These are phyloP conservation scores for Vickermania spadyakhi DNA, from an alignment of 208 protist genomes.

Conservation along the genomic window DNA sequence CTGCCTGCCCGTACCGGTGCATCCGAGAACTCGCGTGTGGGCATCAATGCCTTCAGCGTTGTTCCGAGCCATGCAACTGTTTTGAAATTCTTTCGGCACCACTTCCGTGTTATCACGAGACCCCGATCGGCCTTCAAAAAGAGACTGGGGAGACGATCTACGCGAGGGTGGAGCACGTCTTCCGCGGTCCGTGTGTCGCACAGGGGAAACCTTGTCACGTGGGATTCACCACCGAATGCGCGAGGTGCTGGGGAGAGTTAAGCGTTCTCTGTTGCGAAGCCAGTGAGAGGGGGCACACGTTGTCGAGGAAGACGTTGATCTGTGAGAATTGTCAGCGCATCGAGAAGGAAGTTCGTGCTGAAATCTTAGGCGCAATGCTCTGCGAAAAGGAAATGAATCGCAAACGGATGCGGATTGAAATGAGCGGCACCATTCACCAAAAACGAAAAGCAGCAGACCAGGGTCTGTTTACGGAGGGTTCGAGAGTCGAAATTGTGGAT, in stretches of 20 bases:
- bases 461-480: constrained; percentile 65
- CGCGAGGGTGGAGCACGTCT: constrained; percentile 59
- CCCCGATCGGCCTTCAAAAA: constrained; percentile 56
- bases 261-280: constrained; percentile 63
- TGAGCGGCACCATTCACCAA: constrained; percentile 59
- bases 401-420: constrained; percentile 48
- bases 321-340: constrained; percentile 53
- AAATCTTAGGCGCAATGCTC: constrained; percentile 60
- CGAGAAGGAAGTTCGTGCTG: constrained; percentile 60
- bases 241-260: constrained; percentile 50
- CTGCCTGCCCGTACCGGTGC: constrained; percentile 54
- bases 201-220: constrained; percentile 54
- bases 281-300: constrained; percentile 35
- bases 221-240: constrained; percentile 68
- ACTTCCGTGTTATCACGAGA: constrained; percentile 58
- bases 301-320: constrained; percentile 38
- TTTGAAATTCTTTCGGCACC: constrained; percentile 54
- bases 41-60: constrained; percentile 59
- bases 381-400: constrained; percentile 53
- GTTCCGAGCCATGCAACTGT: constrained; percentile 64
- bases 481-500: constrained; percentile 68
- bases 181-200: constrained; percentile 71
- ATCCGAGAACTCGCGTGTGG: constrained; percentile 44
- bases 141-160: constrained; percentile 65
- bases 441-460: constrained; percentile 77